Conservation (phyloP, 257 asterid species). For the Plantago elongata region DNA sequence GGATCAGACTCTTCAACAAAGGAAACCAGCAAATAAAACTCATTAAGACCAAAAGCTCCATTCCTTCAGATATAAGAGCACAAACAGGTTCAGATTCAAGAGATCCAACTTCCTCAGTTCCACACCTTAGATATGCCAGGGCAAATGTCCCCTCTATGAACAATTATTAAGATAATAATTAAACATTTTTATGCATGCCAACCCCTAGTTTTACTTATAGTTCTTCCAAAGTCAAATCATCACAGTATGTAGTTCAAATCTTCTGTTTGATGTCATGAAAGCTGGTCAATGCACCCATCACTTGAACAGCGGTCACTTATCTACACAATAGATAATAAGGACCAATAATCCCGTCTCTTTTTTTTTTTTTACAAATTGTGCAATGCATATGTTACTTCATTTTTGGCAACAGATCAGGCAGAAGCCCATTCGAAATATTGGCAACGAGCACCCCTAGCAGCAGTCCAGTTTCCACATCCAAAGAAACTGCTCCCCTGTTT, state of each 20-base stretch:
- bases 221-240: conserved; percentile 17
- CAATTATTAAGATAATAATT: conserved; percentile 24
- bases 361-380: conserved; percentile 24
- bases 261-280: conserved; percentile 26
- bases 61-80: neutral
- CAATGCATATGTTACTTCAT: conserved; percentile 5
- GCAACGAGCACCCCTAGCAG: conserved; percentile 81
- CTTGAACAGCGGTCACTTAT: conserved; percentile 29
- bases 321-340: conserved; percentile 25
- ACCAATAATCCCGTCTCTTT: conserved; percentile 18
- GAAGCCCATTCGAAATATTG: conserved; percentile 72
- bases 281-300: conserved; percentile 17
- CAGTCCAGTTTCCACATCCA: conserved; percentile 86
- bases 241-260: conserved; percentile 24
- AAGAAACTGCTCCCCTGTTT: conserved; percentile 74
- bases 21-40: neutral
- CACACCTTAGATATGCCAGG: conserved; percentile 25
- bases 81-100: conserved; percentile 10
- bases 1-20: too few species aligned
- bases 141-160: conserved; percentile 19
- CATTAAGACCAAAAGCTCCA: neutral
- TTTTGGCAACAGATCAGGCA: conserved; percentile 26
- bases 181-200: conserved; percentile 27
- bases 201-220: conserved; percentile 14
- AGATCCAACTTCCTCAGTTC: conserved; percentile 10